These are phyloP conservation scores for Pyrenula massariospora DNA, from an alignment of 495 filamentous ascomycete species.

Conservation along the genomic window DNA sequence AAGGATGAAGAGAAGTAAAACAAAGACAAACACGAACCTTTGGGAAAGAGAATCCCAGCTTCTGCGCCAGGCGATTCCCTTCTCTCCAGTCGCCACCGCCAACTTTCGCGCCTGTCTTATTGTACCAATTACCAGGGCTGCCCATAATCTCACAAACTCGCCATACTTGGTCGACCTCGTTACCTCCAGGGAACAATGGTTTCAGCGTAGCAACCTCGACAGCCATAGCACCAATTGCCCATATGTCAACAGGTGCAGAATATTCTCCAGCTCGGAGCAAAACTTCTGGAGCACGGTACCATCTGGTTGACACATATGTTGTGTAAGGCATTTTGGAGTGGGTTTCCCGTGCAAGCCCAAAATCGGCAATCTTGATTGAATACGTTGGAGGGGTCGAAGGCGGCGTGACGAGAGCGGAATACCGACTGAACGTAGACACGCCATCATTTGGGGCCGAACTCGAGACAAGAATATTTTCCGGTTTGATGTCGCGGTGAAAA, in stretches of 20 bases:
- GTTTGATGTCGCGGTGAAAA: constrained; percentile 99
- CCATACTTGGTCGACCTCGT: constrained; percentile 99
- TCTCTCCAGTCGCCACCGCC: constrained; percentile 98
- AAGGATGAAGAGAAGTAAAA: background rate
- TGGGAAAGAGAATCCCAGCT: constrained; percentile 96
- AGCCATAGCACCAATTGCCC: constrained; percentile 98
- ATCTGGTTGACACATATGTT: constrained; percentile 95
- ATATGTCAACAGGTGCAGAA: constrained; percentile 96
- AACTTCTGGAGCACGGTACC: constrained; percentile 97
- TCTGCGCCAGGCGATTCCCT: constrained; percentile 80
- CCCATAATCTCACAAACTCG: constrained; percentile 99
- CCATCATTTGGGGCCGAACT: constrained; percentile 71
- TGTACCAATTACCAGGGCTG: constrained; percentile 96
- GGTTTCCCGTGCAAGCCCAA: constrained; percentile 94
- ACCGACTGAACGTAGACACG: constrained; percentile 68
- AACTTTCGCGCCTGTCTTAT: constrained; percentile 71
- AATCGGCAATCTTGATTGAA: constrained; percentile 98
- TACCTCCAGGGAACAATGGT: constrained; percentile 92
- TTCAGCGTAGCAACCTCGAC: constrained; percentile 97
- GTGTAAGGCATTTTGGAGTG: constrained; percentile 95
- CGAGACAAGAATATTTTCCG: constrained; percentile 96
- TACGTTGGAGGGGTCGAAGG: constrained; percentile 88
- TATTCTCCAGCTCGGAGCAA: constrained; percentile 92
- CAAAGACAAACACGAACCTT: constrained; percentile 37
- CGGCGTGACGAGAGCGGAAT: constrained; percentile 87